These are phyloP conservation scores for Acacia pycnantha DNA, from an alignment of 331 rosid genomes.

Conservation along the genomic window DNA sequence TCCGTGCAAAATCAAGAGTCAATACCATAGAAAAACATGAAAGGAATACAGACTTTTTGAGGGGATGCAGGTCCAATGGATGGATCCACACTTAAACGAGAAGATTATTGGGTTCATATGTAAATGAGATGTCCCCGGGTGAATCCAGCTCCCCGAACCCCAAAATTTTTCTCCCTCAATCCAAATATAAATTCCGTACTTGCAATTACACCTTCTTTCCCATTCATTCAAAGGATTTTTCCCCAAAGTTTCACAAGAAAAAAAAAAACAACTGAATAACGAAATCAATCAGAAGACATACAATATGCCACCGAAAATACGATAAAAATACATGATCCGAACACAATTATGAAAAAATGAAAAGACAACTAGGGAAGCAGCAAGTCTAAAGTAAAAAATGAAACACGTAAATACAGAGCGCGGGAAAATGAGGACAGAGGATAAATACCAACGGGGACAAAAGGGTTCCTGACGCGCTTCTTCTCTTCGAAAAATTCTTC, in stretches of 20 bases:
- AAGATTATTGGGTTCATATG: not conserved
- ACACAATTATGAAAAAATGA: not conserved
- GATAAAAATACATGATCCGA: not conserved
- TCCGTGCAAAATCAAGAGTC: not conserved
- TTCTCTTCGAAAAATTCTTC: conserved; percentile 60
- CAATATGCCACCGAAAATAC: not conserved
- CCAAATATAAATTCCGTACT: conserved; percentile 11
- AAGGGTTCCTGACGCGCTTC: conserved; percentile 80
- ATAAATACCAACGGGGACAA: conserved; percentile 74
- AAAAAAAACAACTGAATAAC: not conserved
- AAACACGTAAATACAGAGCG: not conserved
- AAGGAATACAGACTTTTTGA: not conserved
- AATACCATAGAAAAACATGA: not conserved
- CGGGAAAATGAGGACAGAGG: not conserved
- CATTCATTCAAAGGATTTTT: not conserved
- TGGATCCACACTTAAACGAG: not conserved
- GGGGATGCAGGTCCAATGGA: not conserved
- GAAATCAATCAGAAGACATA: not conserved
- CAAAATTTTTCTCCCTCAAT: not conserved
- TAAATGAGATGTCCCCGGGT: not conserved
- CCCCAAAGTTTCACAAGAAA: not conserved
- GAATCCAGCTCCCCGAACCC: not conserved
- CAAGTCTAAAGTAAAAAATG: not conserved
- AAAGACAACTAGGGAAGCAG: not conserved
- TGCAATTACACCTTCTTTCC: conserved; percentile 1